A percentile compares a stretch with the other conserved stretches of the same genome.
Conservation (phyloP, 805 yeast species). For the Candida dajiaensis region DNA sequence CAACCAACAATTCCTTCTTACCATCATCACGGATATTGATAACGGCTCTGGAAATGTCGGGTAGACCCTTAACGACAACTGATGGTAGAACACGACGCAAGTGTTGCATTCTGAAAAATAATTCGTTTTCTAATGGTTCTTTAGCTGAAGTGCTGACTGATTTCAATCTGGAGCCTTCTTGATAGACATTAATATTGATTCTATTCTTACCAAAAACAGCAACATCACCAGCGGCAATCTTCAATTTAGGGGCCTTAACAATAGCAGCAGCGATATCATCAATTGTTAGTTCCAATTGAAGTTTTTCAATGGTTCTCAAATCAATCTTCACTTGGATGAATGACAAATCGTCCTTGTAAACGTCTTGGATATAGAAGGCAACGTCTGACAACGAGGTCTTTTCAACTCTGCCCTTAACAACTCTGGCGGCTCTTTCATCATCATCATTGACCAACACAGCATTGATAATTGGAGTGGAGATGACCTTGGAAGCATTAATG, state of each 20-base stretch:
- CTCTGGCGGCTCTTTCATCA: constrained; percentile 97
- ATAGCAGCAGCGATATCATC: constrained; percentile 85
- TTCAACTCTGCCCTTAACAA: constrained; percentile 95
- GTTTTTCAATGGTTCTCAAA: constrained; percentile 73
- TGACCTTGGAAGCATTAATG: constrained; percentile 91
- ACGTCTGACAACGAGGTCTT: constrained; percentile 85
- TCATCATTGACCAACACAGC: constrained; percentile 88
- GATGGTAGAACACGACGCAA: constrained; percentile 79
- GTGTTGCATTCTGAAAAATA: constrained; percentile 86
- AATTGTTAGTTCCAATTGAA: constrained; percentile 83
- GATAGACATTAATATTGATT: constrained; percentile 55
- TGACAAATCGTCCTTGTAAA: constrained; percentile 74
- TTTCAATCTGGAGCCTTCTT: constrained; percentile 36
- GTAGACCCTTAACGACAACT: constrained; percentile 88
- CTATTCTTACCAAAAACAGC: constrained; percentile 58
- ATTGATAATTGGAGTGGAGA: constrained; percentile 94
- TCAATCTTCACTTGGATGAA: constrained; percentile 80
- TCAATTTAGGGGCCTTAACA: constrained; percentile 79
- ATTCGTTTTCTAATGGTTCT: constrained; percentile 36
- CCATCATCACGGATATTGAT: constrained; percentile 86
- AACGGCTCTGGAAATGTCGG: constrained; percentile 92
- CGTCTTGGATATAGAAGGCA: constrained; percentile 88
- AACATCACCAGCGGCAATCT: constrained; percentile 70
- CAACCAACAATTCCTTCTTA: constrained; percentile 87
- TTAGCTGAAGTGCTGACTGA: constrained; percentile 37